Base-by-base conservation (phyloP, 257 asterid genomes). In the Verbena officinalis region DNA sequence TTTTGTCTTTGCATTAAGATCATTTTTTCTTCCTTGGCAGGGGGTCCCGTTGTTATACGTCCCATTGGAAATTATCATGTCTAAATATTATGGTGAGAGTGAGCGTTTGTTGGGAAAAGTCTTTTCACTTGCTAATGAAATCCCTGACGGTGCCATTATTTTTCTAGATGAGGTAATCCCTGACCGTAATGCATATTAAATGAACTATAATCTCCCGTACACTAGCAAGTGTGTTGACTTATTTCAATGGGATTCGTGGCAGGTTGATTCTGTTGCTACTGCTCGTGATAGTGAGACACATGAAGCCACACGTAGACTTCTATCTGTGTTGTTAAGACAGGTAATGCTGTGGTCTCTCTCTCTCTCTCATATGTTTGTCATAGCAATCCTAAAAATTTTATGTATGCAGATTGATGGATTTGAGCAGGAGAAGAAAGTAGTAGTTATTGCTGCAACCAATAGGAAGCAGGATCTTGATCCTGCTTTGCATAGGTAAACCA, bases 381-480 rank as follows among this genome's bases (percentile, higher is more conserved):
- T 7, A 5, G 14, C n/a, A n/a, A 36, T 36, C 77, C 4, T 59
- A 45, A 57, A 16, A 48, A 54, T 45, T 65, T 40, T 33, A 46
- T 62, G 12, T 49, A 31, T 82, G 86, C 87, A 93, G 99, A 93
- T 93, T 62, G 99, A 93, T 80, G 97, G 96, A 64, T 93, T 93
- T 76, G 97, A 93, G 93, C 95, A 90, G 80, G 96, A 93, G 61
- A 90, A 83, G 79, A 81, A 86, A 81, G 93, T 93, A 42, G 97
- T 93, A 20, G 95, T 90, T 39, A 81, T 93, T 77, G 99, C 97
- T 73, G 99, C 99, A 70, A 93, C 97, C 62, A 93, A 87, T 73
- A 82, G 99, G 75, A 93, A 90, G 68, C 92, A 87, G 71, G 99
- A 93, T 76, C 97, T 93, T 61, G 99, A 90, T 82, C 96, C 95